These are phyloP conservation scores for Tephrocybe sp. DNA, from an alignment of 768 basidiomycete genomes.

Conservation along the genomic window DNA sequence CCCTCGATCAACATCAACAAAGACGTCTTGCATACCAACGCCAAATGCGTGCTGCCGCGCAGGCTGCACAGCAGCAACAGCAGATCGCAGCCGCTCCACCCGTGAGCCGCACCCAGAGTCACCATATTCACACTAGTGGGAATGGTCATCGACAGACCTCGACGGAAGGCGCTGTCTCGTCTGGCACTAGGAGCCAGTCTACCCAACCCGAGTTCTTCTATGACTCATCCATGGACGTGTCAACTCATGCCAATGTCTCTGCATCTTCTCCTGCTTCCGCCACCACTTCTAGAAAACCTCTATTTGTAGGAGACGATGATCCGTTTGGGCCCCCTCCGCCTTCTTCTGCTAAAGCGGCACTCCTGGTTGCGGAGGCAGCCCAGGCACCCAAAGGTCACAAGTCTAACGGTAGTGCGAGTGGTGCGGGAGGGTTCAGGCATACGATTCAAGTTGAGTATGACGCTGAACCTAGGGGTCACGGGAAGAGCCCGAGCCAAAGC, in stretches of 20 bases:
- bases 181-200: slow-evolving; percentile 47
- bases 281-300: slow-evolving; percentile 22
- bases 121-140: slow-evolving; percentile 44
- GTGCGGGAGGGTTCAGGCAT: slow-evolving; percentile 57
- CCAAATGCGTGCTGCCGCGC: slow-evolving; percentile 64
- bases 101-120: slow-evolving; percentile 48
- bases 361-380: slow-evolving; percentile 9
- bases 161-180: slow-evolving; percentile 20
- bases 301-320: slow-evolving; percentile 56
- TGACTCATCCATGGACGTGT: slow-evolving; percentile 65
- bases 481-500: slow-evolving; percentile 20
- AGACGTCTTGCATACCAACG: slow-evolving; percentile 80
- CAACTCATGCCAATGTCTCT: slow-evolving; percentile 24
- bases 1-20: slow-evolving; percentile 82
- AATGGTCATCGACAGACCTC: slow-evolving; percentile 23
- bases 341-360: slow-evolving; percentile 11
- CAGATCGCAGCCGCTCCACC: slow-evolving; percentile 16
- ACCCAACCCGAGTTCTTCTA: slow-evolving; percentile 75
- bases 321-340: slow-evolving; percentile 61
- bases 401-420: slow-evolving; percentile 40
- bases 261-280: slow-evolving; percentile 26
- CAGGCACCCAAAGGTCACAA: slow-evolving; percentile 41
- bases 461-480: slow-evolving; percentile 36
- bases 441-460: slow-evolving; percentile 98
- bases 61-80: slow-evolving; percentile 25